Percentiles rank a stretch among this genome's conserved stretches.
phyloP scores from a whole-genome alignment of 179 eudicot species.

The Nepenthes alata region DNA sequence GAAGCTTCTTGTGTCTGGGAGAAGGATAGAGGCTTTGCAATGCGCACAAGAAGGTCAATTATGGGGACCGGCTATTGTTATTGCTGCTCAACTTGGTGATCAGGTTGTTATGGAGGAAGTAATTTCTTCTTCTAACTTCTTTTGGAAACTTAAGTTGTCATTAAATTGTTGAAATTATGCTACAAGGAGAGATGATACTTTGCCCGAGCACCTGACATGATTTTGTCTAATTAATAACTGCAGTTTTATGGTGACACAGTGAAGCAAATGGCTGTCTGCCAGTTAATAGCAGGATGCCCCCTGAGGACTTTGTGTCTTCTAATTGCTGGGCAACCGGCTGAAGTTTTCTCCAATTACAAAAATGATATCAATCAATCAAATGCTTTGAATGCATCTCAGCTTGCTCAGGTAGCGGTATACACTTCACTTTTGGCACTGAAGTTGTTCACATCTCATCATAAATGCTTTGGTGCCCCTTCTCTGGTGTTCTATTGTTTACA shows the following conservation, averaged over 20 bases:
- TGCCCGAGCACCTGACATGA: not conserved
- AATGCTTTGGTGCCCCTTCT: no score
- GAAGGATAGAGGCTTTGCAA: slow-evolving; percentile 28
- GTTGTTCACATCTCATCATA: no score
- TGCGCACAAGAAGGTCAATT: slow-evolving; percentile 35
- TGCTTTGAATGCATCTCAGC: slow-evolving; percentile 26
- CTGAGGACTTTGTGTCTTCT: slow-evolving; percentile 68
- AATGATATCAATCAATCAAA: slow-evolving; percentile 17
- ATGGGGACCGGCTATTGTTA: slow-evolving; percentile 29
- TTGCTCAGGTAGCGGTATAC: slow-evolving; percentile 32
- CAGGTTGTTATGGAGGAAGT: slow-evolving; percentile 26
- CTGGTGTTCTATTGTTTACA: no score
- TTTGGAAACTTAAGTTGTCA: no score
- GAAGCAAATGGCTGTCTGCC: slow-evolving; percentile 72
- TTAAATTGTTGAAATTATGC: no score
- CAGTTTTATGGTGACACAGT: slow-evolving; percentile 72
- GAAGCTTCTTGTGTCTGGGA: slow-evolving; percentile 42
- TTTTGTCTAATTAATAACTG: slow-evolving; percentile 3
- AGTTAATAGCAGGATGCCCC: slow-evolving; percentile 67
- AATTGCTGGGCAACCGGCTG: slow-evolving; percentile 75
- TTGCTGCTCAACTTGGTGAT: slow-evolving; percentile 61
- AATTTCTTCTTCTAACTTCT: not conserved
- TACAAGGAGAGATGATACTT: no score
- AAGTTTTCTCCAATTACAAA: slow-evolving; percentile 41
- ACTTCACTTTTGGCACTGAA: no score